Conservation (phyloP, 2,329 filamentous ascomycete species). For the Fusarium bulbicola region DNA sequence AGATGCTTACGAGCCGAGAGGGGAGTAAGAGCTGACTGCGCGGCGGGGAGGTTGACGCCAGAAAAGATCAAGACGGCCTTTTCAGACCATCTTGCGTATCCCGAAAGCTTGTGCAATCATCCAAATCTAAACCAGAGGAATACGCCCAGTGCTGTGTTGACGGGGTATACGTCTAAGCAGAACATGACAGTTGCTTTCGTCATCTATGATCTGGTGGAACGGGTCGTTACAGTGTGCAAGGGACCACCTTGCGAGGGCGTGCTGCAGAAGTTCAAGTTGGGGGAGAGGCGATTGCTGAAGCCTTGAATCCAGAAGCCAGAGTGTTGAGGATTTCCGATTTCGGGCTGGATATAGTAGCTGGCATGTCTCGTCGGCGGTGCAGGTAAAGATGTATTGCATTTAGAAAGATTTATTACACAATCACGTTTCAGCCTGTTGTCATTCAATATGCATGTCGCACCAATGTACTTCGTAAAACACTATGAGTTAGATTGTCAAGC, state of each 20-base stretch:
- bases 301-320: not conserved
- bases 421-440: too few species aligned
- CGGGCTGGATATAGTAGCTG: too few species aligned
- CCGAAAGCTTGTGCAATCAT: not conserved
- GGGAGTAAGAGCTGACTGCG: not conserved
- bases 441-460: too few species aligned
- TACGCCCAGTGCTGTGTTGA: not conserved
- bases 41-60: not conserved
- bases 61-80: not conserved
- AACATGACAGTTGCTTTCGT: not conserved
- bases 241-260: not conserved
- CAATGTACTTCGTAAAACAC: too few species aligned
- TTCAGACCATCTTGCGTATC: not conserved
- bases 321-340: too few species aligned
- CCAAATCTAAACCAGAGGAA: not conserved
- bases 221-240: not conserved
- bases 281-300: not conserved
- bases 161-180: not conserved
- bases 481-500: too few species aligned
- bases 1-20: not conserved
- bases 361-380: too few species aligned
- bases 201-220: not conserved
- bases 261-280: not conserved
- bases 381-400: too few species aligned
- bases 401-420: too few species aligned